phyloP scores from a whole-genome alignment of 2,329 filamentous ascomycete species.

The Myriosclerotinia curreyana region DNA sequence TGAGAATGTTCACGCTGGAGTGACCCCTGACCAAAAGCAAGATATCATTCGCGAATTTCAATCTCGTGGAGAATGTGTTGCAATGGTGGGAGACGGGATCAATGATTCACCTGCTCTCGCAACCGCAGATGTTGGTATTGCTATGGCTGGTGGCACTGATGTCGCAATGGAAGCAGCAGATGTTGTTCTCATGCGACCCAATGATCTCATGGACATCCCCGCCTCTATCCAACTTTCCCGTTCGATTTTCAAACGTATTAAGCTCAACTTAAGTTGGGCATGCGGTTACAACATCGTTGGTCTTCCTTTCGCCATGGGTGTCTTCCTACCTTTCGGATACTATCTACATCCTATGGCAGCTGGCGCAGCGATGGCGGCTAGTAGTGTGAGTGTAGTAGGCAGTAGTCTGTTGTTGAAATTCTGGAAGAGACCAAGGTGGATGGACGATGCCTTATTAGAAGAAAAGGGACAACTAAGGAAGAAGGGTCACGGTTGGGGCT shows the following conservation, averaged over 20 bases:
- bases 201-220: slow-evolving; percentile 90
- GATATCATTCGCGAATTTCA: slow-evolving; percentile 77
- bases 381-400: slow-evolving; percentile 83
- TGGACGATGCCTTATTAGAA: slow-evolving; percentile 70
- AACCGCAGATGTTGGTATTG: slow-evolving; percentile 89
- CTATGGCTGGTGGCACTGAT: slow-evolving; percentile 87
- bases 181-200: slow-evolving; percentile 90
- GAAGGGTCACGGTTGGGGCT: slow-evolving; percentile 37
- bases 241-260: slow-evolving; percentile 87
- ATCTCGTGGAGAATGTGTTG: slow-evolving; percentile 70
- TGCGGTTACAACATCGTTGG: slow-evolving; percentile 91
- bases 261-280: slow-evolving; percentile 88
- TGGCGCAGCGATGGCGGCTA: slow-evolving; percentile 88
- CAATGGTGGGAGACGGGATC: slow-evolving; percentile 98
- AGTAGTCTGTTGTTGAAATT: slow-evolving; percentile 81
- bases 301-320: slow-evolving; percentile 92
- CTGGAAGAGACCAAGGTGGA: slow-evolving; percentile 83
- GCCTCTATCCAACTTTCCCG: slow-evolving; percentile 77
- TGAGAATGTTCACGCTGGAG: slow-evolving; percentile 78
- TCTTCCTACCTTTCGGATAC: slow-evolving; percentile 86
- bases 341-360: slow-evolving; percentile 92
- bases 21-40: slow-evolving; percentile 89
- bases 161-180: slow-evolving; percentile 98
- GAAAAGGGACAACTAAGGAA: slow-evolving; percentile 47
- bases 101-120: slow-evolving; percentile 96